Evolutionary conservation across 768 basidiomycete species (phyloP).

Genomic region (Tricholoma matsutake): DNA sequence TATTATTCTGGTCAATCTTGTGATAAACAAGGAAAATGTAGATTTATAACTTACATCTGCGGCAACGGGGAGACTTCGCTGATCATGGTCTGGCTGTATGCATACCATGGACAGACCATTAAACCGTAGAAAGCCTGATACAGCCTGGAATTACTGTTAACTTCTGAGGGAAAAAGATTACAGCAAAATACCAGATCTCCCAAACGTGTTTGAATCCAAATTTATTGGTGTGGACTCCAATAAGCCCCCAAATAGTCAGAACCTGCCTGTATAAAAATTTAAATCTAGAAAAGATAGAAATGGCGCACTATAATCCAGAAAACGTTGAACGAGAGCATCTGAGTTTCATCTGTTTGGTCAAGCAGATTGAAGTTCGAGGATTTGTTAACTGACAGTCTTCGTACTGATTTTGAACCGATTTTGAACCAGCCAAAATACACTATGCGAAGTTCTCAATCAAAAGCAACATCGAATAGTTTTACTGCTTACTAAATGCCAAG

Average conservation of each 20-base stretch:
- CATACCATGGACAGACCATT: slow-evolving; percentile 78
- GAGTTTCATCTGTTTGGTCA: not conserved
- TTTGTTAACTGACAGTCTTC: slow-evolving; percentile 44
- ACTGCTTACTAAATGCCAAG: slow-evolving; percentile 62
- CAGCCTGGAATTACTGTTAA: slow-evolving; percentile 37
- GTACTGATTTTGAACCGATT: slow-evolving; percentile 61
- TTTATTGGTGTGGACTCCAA: slow-evolving; percentile 69
- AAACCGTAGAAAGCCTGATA: slow-evolving; percentile 72
- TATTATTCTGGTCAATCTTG: slow-evolving; percentile 10
- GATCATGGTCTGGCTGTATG: slow-evolving; percentile 82
- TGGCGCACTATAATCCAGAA: slow-evolving; percentile 63
- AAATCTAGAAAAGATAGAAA: not conserved
- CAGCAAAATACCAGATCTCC: slow-evolving; percentile 63
- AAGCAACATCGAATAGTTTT: not conserved
- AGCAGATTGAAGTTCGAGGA: not conserved
- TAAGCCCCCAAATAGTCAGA: slow-evolving; percentile 70
- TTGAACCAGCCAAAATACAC: slow-evolving; percentile 68
- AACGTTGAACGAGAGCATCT: slow-evolving; percentile 74
- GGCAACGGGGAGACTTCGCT: slow-evolving; percentile 71
- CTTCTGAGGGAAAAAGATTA: not conserved
- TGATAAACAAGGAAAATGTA: not conserved
- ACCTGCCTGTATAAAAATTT: slow-evolving; percentile 34
- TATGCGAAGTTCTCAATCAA: slow-evolving; percentile 18
- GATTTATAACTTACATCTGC: slow-evolving; percentile 52
- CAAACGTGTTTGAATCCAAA: slow-evolving; percentile 84